These are phyloP conservation scores for Naganishia friedmannii DNA, from an alignment of 768 basidiomycete genomes.

Conservation along the genomic window DNA sequence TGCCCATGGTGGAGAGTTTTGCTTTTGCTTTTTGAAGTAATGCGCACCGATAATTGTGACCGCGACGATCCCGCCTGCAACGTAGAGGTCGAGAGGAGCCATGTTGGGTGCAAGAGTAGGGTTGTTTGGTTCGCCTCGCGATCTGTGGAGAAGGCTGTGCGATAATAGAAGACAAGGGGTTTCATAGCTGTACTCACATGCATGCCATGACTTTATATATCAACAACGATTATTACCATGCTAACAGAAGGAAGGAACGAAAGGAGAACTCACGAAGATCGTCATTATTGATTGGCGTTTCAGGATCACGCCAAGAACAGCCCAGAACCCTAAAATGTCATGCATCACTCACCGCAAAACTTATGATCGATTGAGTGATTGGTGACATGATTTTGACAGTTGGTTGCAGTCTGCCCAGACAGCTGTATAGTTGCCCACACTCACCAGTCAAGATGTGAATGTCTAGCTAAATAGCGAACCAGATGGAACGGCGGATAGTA, in stretches of 20 bases:
- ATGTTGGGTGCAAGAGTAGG: neutral
- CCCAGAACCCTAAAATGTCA: neutral
- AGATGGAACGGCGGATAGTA: too few relatives aligned
- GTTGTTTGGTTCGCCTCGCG: too few relatives aligned
- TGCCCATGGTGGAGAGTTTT: slow-evolving; percentile 36
- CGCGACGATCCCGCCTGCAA: neutral
- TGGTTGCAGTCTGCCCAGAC: too few relatives aligned
- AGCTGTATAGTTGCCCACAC: too few relatives aligned
- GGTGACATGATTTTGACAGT: too few relatives aligned
- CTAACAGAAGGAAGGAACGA: neutral
- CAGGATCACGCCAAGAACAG: neutral
- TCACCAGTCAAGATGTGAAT: too few relatives aligned
- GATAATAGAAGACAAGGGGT: too few relatives aligned
- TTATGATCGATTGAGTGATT: neutral
- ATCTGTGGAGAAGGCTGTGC: too few relatives aligned
- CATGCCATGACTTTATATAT: neutral
- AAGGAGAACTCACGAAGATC: neutral
- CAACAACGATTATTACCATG: neutral
- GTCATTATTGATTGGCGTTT: neutral
- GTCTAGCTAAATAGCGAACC: too few relatives aligned
- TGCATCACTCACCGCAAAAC: neutral
- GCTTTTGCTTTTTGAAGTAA: neutral
- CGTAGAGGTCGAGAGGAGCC: neutral
- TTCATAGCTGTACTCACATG: too few relatives aligned
- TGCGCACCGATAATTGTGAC: neutral